Evolutionary conservation across 495 filamentous ascomycete species (phyloP).

Genomic region (Tuber indicum): DNA sequence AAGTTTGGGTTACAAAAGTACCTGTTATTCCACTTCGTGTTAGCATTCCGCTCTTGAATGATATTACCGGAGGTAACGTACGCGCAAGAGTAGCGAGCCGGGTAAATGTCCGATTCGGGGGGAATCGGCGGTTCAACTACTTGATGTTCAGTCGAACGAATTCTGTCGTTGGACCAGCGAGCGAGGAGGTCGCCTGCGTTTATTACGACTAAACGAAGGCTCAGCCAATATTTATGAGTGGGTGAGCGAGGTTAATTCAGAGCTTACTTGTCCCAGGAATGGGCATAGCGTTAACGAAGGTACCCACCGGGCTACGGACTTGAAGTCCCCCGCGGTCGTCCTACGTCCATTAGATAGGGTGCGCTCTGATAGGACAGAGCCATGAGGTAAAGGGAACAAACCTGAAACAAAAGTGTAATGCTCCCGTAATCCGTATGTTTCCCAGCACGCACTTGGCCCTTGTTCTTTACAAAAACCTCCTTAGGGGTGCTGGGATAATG

Average conservation of each 20-base stretch:
- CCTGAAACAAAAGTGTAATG: constrained; percentile 81
- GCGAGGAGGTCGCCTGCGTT: constrained; percentile 88
- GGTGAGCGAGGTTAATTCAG: neutral
- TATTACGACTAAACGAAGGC: constrained; percentile 55
- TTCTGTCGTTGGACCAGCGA: constrained; percentile 83
- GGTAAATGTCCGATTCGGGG: constrained; percentile 47
- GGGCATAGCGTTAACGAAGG: constrained; percentile 76
- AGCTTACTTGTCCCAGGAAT: constrained; percentile 58
- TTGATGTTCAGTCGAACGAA: constrained; percentile 80
- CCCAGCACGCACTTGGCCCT: constrained; percentile 71
- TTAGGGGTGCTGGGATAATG: constrained; percentile 73
- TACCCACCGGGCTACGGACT: constrained; percentile 67
- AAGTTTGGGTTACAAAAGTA: constrained; percentile 94
- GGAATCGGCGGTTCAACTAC: constrained; percentile 71
- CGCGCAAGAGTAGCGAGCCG: constrained; percentile 62
- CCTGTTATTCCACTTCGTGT: constrained; percentile 3
- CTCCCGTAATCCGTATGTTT: constrained; percentile 86
- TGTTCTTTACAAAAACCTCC: constrained; percentile 61
- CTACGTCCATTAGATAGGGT: neutral
- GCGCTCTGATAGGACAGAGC: neutral
- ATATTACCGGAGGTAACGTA: constrained; percentile 42
- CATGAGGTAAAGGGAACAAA: neutral
- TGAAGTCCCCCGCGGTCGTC: constrained; percentile 76
- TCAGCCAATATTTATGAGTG: neutral
- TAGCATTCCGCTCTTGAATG: constrained; percentile 4